These are phyloP conservation scores for Xylaria grammica DNA, from an alignment of 495 filamentous ascomycete species.

Conservation along the genomic window DNA sequence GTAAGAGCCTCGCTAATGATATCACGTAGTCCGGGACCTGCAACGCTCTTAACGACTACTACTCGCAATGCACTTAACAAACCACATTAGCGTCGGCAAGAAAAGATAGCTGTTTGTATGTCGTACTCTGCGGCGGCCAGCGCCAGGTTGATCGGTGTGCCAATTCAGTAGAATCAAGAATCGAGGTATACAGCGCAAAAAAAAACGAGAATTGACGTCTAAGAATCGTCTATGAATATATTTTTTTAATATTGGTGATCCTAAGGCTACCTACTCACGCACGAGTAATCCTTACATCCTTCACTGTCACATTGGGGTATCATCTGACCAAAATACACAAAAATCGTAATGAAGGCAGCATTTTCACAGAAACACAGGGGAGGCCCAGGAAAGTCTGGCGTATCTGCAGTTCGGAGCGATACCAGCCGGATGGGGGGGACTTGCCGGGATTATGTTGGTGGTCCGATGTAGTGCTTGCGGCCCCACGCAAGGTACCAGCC, in stretches of 20 bases:
- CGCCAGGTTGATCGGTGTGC: background rate
- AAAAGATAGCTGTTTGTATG: background rate
- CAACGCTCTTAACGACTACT: conserved; percentile 37
- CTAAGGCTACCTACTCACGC: conserved; percentile 12
- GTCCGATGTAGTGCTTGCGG: conserved; percentile 71
- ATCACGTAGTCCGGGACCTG: conserved; percentile 31
- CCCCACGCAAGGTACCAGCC: conserved; percentile 59
- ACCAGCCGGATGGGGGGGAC: background rate
- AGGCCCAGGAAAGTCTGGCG: background rate
- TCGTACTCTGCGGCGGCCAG: background rate
- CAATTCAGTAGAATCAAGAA: background rate
- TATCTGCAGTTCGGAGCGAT: background rate
- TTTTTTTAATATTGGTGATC: conserved; percentile 1
- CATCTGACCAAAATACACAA: conserved; percentile 14
- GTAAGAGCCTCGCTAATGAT: conserved; percentile 13
- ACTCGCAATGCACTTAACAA: conserved; percentile 44
- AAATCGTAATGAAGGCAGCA: background rate
- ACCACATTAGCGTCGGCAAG: background rate
- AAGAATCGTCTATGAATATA: background rate
- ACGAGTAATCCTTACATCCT: background rate
- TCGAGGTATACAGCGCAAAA: background rate
- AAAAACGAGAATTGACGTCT: background rate
- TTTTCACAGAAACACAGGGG: background rate
- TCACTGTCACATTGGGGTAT: conserved; percentile 13
- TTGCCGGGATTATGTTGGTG: conserved; percentile 48